Conservation (phyloP, 2,329 filamentous ascomycete genomes). For the Grosmannia penicillata region DNA sequence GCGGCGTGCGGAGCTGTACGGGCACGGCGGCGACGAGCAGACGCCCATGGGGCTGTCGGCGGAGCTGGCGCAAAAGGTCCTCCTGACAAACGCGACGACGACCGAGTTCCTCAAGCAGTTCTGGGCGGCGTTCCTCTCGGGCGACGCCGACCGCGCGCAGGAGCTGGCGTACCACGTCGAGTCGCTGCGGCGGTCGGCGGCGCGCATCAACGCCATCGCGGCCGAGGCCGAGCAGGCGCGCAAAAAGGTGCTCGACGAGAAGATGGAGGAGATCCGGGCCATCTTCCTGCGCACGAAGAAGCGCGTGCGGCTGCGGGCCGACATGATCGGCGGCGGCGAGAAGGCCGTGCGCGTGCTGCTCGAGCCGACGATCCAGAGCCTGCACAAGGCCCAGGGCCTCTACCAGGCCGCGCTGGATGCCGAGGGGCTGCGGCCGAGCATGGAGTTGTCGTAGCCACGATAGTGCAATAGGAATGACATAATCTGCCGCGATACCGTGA, state of each 20-base stretch:
- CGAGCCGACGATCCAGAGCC: constrained; percentile 54
- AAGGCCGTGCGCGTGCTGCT: constrained; percentile 65
- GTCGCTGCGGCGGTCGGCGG: constrained; percentile 61
- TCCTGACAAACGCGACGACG: constrained; percentile 74
- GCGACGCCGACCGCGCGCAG: constrained; percentile 62
- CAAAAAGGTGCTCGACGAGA: constrained; percentile 46
- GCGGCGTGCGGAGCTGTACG: constrained; percentile 43
- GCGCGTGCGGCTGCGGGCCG: constrained; percentile 54
- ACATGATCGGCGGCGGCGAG: constrained; percentile 57
- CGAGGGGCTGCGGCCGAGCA: constrained; percentile 10
- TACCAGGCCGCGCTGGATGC: constrained; percentile 12
- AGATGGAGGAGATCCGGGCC: constrained; percentile 56
- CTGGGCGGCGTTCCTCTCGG: constrained; percentile 83
- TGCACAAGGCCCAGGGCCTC: constrained; percentile 46
- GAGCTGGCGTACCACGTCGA: constrained; percentile 75
- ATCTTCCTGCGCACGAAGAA: constrained; percentile 59
- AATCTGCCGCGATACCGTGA: no score
- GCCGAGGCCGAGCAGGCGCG: constrained; percentile 65
- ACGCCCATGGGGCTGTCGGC: constrained; percentile 41
- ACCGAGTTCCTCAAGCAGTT: constrained; percentile 96
- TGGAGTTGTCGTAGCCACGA: constrained; percentile 3
- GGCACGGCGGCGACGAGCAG: constrained; percentile 29
- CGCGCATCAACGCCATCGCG: constrained; percentile 68
- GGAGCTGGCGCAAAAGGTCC: constrained; percentile 42
- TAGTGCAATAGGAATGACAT: no score